Base-by-base conservation (phyloP, 2,329 filamentous ascomycete genomes). In the Penicillium sp. region DNA sequence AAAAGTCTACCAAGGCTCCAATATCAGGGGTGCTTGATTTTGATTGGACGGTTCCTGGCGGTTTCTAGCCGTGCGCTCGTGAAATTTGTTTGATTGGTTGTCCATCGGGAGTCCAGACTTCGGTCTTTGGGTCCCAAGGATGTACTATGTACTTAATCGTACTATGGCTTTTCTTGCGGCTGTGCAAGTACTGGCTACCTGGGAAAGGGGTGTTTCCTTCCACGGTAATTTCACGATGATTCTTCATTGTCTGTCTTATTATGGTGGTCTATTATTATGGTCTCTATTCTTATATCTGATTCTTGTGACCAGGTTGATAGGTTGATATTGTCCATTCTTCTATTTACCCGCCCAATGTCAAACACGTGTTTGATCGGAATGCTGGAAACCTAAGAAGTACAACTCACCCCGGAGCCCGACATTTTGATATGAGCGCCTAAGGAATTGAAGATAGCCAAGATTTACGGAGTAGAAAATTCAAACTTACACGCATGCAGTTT, bases 331-430 rank as follows among this genome's bases (percentile, higher is more conserved):
- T 35, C 34, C 16, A 25, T 25, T 6, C 22, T 8, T 25, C 22
- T 25, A 25, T 8, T 7, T 25, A 25, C 3, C 22, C 22, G 39
- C 35, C 28, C 30, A 29, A 36, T 51, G 53, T 37, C 53, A 56
- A 54, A 49, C 53, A 56, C 53, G 53, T 56, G 53, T 49, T 9
- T 34, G 34, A 46, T 49, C 47, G 51, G 53, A 56, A 52, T 56
- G 47, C 36, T 27, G 25, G 18, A 30, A 41, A 48, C 29, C 46
- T 53, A 25, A 25, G 22, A 25, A 5, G 3, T 25, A 7, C 33
- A 35, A 14, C 41, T 39, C 19, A 16, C 13, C 33, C 19, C 4
- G 12, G 33, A 37, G 33, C 46, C 39, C 27, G 44, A 44, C 41
- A 19, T 44, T n/a, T n/a, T 27, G 18, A 38, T 27, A 25, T 29